Evolutionary conservation across 257 asterid species (phyloP).

Genomic region (Solanum stenotomum): DNA sequence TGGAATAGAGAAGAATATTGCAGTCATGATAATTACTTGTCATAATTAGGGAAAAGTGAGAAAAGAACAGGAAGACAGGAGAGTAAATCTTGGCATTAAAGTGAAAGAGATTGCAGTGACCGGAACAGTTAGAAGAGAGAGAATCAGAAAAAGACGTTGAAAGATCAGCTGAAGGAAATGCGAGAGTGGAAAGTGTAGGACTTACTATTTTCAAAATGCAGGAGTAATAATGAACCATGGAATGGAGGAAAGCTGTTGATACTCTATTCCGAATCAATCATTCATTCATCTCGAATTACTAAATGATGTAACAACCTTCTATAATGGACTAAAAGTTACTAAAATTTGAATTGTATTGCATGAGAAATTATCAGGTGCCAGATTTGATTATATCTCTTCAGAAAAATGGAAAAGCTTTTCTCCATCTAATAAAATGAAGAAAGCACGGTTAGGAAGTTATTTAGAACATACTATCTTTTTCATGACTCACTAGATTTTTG

Average conservation of each 20-base stretch:
- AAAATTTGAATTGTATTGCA: not conserved
- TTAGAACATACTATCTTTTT: not conserved
- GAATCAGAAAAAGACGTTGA: not conserved
- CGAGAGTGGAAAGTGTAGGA: not conserved
- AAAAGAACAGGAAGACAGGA: not conserved
- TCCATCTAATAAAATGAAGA: not conserved
- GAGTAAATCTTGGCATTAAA: not conserved
- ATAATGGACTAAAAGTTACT: not conserved
- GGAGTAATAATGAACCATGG: not conserved
- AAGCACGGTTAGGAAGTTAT: not conserved
- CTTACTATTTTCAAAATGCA: not conserved
- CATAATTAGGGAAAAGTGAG: not conserved
- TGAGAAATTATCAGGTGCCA: not conserved
- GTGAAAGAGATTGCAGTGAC: not conserved
- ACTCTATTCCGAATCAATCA: not conserved
- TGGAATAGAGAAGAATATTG: not conserved
- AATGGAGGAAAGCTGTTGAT: not conserved
- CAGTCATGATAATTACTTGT: not conserved
- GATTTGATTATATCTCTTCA: not conserved
- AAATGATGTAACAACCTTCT: not conserved
- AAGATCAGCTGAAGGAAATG: not conserved
- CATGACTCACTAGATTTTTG: not conserved
- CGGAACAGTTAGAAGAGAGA: not conserved
- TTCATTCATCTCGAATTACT: not conserved
- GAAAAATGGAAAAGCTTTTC: not conserved